Evolutionary conservation across 1,284 basidiomycete genomes (phyloP).

Genomic region (Ceratobasidium papillatum): DNA sequence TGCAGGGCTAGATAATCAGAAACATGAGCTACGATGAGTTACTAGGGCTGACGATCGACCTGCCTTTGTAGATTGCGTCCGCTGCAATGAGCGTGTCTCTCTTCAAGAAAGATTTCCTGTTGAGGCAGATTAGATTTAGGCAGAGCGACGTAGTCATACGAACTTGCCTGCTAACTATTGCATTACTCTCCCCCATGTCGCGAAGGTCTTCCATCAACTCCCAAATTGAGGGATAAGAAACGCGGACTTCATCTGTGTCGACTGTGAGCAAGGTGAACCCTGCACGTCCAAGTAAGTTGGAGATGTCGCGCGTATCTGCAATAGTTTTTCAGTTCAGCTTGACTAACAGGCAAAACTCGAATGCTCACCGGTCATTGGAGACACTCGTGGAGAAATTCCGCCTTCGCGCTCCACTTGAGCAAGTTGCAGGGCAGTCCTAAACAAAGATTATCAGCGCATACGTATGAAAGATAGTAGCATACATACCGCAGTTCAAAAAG

Average conservation of each 20-base stretch:
- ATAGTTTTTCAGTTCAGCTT: not conserved
- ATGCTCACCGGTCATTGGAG: conserved; percentile 91
- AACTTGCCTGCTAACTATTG: conserved; percentile 79
- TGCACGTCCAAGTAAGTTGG: conserved; percentile 89
- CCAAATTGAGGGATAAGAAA: conserved; percentile 95
- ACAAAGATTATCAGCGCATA: not conserved
- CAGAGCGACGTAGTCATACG: not conserved
- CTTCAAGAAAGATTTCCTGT: conserved; percentile 69
- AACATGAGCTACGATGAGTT: conserved; percentile 5
- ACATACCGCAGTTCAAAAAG: conserved; percentile 89
- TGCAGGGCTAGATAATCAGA: conserved; percentile 71
- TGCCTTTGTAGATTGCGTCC: conserved; percentile 92
- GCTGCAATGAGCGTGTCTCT: conserved; percentile 92
- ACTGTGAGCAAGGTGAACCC: conserved; percentile 95
- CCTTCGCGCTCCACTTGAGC: conserved; percentile 96
- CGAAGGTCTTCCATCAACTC: conserved; percentile 93
- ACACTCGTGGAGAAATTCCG: conserved; percentile 93
- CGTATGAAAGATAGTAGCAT: not conserved
- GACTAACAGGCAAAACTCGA: not conserved
- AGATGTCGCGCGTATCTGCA: conserved; percentile 87
- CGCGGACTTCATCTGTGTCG: conserved; percentile 92
- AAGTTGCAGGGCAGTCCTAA: conserved; percentile 84
- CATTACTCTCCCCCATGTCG: conserved; percentile 97
- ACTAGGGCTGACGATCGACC: conserved; percentile 25
- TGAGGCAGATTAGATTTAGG: not conserved